Conservation (phyloP, 345 rosid species). For the Pistacia integerrima region DNA sequence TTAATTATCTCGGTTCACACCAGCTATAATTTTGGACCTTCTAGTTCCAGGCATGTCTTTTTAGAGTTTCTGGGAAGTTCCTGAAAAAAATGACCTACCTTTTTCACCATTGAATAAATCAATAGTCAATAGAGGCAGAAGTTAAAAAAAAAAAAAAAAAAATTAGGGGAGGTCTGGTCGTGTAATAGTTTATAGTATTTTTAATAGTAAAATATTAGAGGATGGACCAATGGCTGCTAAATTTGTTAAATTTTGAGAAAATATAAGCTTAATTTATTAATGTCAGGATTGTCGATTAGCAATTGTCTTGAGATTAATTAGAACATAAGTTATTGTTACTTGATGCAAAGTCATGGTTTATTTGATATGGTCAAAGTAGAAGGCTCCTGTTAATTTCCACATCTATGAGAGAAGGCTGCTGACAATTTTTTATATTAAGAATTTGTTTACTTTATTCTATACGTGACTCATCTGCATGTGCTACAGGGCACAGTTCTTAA, state of each 20-base stretch:
- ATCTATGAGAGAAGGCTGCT: neutral
- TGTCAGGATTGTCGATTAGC: neutral
- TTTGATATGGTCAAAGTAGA: too few relatives aligned
- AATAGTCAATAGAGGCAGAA: neutral
- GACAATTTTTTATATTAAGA: neutral
- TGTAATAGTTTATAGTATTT: neutral
- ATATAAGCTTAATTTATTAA: too few relatives aligned
- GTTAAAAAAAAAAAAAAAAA: neutral
- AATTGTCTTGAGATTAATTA: neutral
- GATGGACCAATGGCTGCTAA: conserved; percentile 8
- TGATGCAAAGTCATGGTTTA: too few relatives aligned
- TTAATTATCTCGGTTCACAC: too few relatives aligned
- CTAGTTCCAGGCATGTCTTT: neutral
- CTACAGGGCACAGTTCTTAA: too few relatives aligned
- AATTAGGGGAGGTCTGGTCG: neutral
- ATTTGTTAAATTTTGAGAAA: neutral
- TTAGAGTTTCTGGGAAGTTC: neutral
- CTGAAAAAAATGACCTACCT: neutral
- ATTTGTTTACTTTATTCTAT: neutral
- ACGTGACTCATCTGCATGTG: too few relatives aligned
- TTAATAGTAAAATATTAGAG: neutral
- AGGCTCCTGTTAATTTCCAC: neutral
- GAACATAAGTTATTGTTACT: neutral
- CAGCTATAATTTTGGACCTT: neutral
- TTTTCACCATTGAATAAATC: neutral